Evolutionary conservation across 1,284 basidiomycete species (phyloP).

Genomic region (Trichosporon sp.): DNA sequence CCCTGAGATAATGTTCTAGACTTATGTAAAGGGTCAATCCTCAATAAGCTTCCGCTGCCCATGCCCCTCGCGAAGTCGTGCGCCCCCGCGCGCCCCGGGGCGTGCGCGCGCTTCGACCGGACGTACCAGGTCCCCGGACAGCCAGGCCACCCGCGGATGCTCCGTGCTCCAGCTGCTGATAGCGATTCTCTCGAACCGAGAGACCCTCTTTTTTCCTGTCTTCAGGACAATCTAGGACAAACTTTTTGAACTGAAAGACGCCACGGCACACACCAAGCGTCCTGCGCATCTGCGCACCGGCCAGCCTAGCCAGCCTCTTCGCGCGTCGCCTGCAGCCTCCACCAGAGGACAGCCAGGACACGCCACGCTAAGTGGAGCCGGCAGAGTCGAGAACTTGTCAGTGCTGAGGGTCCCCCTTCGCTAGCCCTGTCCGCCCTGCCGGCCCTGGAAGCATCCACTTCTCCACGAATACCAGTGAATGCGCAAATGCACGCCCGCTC

Average conservation of each 20-base stretch:
- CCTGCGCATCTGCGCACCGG: not conserved
- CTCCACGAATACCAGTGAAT: not conserved
- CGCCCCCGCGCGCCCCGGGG: not conserved
- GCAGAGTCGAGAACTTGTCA: not conserved
- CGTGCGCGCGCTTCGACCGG: not conserved
- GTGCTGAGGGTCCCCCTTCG: not conserved
- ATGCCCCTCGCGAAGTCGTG: not conserved
- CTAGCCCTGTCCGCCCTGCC: not conserved
- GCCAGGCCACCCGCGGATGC: not conserved
- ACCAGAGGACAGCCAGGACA: not conserved
- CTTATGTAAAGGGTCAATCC: not conserved
- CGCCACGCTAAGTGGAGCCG: not conserved
- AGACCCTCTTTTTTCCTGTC: not conserved
- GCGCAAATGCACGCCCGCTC: not conserved
- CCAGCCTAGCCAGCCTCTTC: too few relatives aligned
- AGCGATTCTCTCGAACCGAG: not conserved
- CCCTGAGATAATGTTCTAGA: not conserved
- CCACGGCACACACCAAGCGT: not conserved
- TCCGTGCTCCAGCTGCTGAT: not conserved
- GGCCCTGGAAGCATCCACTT: not conserved
- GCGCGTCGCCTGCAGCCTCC: not conserved
- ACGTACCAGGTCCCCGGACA: not conserved
- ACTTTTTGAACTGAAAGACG: not conserved
- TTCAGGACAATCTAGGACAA: not conserved
- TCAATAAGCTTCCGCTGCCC: constrained; percentile 1